phyloP scores from a whole-genome alignment of 495 filamentous ascomycete species.

The Tetracladium setigerum region DNA sequence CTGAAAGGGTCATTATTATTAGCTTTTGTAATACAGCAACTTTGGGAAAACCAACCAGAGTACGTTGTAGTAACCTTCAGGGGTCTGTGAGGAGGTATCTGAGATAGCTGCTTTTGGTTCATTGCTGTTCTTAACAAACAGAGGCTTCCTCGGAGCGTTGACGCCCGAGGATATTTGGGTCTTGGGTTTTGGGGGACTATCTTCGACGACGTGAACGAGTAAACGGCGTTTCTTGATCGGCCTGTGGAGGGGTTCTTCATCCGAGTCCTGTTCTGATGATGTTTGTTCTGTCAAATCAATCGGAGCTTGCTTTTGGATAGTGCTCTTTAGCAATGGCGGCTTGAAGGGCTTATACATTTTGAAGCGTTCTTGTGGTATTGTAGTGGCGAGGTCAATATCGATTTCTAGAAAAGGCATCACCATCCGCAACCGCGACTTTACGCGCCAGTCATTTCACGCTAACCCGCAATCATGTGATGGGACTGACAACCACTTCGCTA shows the following conservation, averaged over 20 bases:
- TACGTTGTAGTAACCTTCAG: slow-evolving; percentile 56
- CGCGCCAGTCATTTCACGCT: too few relatives aligned
- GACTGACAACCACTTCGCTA: too few relatives aligned
- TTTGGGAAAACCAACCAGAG: slow-evolving; percentile 43
- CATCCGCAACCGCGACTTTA: too few relatives aligned
- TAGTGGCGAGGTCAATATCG: too few relatives aligned
- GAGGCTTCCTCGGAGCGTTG: slow-evolving; percentile 30
- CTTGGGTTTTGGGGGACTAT: slow-evolving; percentile 4
- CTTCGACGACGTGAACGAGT: slow-evolving; percentile 13
- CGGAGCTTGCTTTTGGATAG: slow-evolving; percentile 2
- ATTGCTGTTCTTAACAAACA: slow-evolving; percentile 29
- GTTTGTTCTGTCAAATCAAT: slow-evolving; percentile 6
- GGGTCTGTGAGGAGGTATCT: slow-evolving; percentile 5
- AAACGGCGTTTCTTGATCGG: slow-evolving; percentile 21
- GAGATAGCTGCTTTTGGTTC: slow-evolving; percentile 3
- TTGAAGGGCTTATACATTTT: slow-evolving; percentile 24
- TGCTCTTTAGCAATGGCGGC: slow-evolving; percentile 16
- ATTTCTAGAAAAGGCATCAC: too few relatives aligned
- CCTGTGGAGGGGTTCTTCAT: background rate
- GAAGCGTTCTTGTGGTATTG: background rate
- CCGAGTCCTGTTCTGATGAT: slow-evolving; percentile 4
- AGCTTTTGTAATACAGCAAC: slow-evolving; percentile 1
- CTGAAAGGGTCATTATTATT: slow-evolving; percentile 29
- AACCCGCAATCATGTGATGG: too few relatives aligned
- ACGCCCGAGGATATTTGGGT: slow-evolving; percentile 8